Evolutionary conservation across 2,329 filamentous ascomycete genomes (phyloP), one percentile per base, ranked within the genome.

Genomic region (Cladosporium sp.): DNA sequence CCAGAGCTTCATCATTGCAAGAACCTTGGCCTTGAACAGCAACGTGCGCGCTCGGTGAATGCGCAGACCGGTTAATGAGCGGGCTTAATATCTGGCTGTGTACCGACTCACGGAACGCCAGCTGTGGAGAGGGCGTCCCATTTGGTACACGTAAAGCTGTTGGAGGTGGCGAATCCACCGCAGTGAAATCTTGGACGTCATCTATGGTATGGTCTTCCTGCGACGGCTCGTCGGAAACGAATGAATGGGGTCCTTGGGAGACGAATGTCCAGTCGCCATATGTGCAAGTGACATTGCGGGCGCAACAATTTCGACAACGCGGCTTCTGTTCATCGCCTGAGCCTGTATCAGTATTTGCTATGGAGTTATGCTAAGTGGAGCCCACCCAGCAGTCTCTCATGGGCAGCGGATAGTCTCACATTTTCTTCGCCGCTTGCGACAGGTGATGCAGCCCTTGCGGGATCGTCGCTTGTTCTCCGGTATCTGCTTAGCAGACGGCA

Each of bases 361-460:
- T 19, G 17, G 17, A n/a, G 15, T n/a, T 13, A 15, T 9, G 3
- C 17, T 39, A 39, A 39, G 15, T n/a, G 36, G 36, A 39, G 36
- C 17, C n/a, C n/a, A 5, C 8, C 4, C 28, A 10, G 28, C 28
- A 4, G 8, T 32, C 4, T 7, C 28, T 32, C 28, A 10, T 32
- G 28, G 28, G 28, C 12, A 3, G 2, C 8, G 8, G 7, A 22
- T 35, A 8, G 17, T 48, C 42, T 45, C 42, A 48, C 45, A 48
- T 48, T 48, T 48, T 35, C 45, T 48, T n/a, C 45, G 45, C 13
- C 45, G 45, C 25, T 35, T 48, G 9, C 45, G 45, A 28, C 45
- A 48, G 3, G 24, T 32, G 15, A 48, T 25, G 20, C 45, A 48
- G 12, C 45, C 45, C 19, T 32, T 48, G 28, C 45, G 45, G 4